These are phyloP conservation scores for Cordia subcordata DNA, from an alignment of 257 asterid species.

Conservation along the genomic window DNA sequence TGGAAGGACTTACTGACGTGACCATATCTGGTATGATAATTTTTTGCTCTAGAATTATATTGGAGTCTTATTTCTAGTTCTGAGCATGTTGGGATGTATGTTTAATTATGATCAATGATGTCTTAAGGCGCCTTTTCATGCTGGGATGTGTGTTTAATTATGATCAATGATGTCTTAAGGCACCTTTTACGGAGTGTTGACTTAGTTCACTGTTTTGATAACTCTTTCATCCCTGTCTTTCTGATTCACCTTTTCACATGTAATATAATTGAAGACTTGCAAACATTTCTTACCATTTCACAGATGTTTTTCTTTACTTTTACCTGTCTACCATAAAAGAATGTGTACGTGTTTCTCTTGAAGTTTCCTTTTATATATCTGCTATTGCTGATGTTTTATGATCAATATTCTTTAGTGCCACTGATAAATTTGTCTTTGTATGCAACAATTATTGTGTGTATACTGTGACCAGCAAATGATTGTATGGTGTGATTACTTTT, in stretches of 20 bases:
- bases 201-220: background rate
- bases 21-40: too few relatives aligned
- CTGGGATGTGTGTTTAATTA: background rate
- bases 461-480: too few relatives aligned
- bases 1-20: too few relatives aligned
- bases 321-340: too few relatives aligned
- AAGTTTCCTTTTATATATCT: background rate
- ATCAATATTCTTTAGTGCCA: background rate
- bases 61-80: too few relatives aligned
- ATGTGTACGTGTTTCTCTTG: background rate
- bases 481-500: too few relatives aligned
- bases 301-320: too few relatives aligned
- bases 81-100: background rate
- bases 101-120: background rate
- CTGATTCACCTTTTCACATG: background rate
- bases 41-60: too few relatives aligned
- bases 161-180: background rate
- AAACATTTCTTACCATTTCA: too few relatives aligned
- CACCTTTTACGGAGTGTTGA: background rate
- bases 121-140: background rate
- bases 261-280: too few relatives aligned
- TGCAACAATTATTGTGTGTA: too few relatives aligned
- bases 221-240: background rate
- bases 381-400: background rate
- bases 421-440: background rate